A percentile compares a stretch with the other conserved stretches of the same genome.
phyloP scores from a whole-genome alignment of 1,284 basidiomycete genomes.

The Farysia itapuensis region DNA sequence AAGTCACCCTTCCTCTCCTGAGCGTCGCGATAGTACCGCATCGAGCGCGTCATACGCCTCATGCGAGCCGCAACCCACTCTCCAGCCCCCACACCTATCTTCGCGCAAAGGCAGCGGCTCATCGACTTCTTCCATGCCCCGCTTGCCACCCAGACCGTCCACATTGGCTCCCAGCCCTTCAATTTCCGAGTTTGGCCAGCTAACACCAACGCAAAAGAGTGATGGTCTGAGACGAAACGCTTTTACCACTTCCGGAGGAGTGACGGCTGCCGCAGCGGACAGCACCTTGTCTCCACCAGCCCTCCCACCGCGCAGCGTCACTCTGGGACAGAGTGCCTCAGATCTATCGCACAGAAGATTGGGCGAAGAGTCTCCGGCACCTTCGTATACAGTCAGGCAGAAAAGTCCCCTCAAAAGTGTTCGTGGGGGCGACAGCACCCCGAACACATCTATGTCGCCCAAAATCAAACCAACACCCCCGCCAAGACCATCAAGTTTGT shows the following conservation, averaged over 20 bases:
- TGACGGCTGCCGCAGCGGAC: too few species aligned
- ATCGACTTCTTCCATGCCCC: constrained; percentile 10
- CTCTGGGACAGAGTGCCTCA: constrained; percentile 4
- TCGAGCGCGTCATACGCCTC: constrained; percentile 1
- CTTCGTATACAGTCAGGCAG: too few species aligned
- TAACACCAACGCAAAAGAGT: background rate
- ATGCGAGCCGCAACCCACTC: background rate
- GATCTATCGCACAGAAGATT: too few species aligned
- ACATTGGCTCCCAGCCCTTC: constrained; percentile 17
- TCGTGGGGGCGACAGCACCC: too few species aligned
- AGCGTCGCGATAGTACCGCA: background rate
- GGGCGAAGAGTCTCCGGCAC: too few species aligned
- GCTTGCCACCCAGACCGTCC: constrained; percentile 14
- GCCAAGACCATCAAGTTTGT: constrained; percentile 8
- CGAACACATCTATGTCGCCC: too few species aligned
- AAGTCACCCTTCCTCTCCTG: background rate
- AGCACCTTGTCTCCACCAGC: constrained; percentile 13
- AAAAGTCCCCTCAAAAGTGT: too few species aligned
- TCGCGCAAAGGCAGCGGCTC: constrained; percentile 14
- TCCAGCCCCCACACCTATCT: constrained; percentile 3
- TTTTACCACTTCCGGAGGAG: too few species aligned
- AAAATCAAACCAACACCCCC: constrained; percentile 12
- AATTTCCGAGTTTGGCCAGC: constrained; percentile 26
- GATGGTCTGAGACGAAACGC: background rate
- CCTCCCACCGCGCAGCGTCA: constrained; percentile 24